A percentile compares a stretch with the other conserved stretches of the same genome.
phyloP scores from a whole-genome alignment of 2,329 filamentous ascomycete species.

The Lecanicillium sp. region DNA sequence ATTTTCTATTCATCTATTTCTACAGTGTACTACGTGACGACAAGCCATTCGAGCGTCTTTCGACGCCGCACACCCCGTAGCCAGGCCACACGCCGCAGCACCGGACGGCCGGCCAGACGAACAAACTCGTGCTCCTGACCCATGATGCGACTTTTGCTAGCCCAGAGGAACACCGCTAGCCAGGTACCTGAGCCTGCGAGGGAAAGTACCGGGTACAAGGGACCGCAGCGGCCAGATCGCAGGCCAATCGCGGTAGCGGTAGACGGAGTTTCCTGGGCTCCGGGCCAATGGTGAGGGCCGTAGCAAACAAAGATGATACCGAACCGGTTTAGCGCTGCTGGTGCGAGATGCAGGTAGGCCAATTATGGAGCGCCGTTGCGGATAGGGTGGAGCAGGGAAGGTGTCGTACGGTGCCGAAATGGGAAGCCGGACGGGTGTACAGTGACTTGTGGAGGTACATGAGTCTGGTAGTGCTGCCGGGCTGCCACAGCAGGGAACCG shows the following conservation, averaged over 20 bases:
- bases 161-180: no score
- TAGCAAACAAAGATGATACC: not conserved
- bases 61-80: no score
- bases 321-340: slow-evolving; percentile 3
- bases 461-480: not conserved
- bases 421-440: slow-evolving; percentile 1
- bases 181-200: not conserved
- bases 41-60: no score
- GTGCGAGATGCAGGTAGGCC: not conserved
- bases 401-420: not conserved
- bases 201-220: slow-evolving; percentile 5
- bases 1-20: no score
- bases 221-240: slow-evolving; percentile 2
- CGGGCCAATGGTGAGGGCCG: slow-evolving; percentile 1
- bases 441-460: not conserved
- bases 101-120: no score
- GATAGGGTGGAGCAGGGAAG: not conserved
- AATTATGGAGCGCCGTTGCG: slow-evolving; percentile 3
- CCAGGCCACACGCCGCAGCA: no score
- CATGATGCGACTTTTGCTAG: no score
- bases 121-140: no score
- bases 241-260: not conserved
- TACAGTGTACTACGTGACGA: no score
- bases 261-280: slow-evolving; percentile 7
- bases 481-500: not conserved